Base-by-base conservation (phyloP, 1,284 basidiomycete genomes). In the Marasmius fiardii region DNA sequence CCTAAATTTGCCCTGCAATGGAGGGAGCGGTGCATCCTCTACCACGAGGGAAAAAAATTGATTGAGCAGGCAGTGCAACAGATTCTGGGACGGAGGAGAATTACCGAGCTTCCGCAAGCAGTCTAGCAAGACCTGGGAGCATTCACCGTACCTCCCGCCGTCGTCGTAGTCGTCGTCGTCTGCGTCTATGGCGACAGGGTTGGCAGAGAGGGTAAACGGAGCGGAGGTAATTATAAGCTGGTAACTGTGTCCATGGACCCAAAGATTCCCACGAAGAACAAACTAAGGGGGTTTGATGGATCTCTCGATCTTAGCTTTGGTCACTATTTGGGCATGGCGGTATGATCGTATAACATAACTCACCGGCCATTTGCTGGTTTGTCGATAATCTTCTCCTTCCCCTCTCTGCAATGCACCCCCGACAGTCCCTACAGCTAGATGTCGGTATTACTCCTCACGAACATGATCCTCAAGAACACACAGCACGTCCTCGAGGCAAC, bases 381-480 rank as follows among this genome's bases (percentile, higher is more conserved):
- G 47, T 49, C 47, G 47, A 49, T 49, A 49, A 49, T 49, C 47
- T 49, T 26, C n/a, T 26, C n/a, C 39, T n/a, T 41, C 20, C 39
- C 39, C 47, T 20, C 28, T 20, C n/a, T 31, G 26, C 47, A 49
- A 49, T 49, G 26, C 47, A 49, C 47, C 47, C 47, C 28, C 47
- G 47, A 31, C 47, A 49, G n/a, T 49, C 47, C 26, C 26, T 49
- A 18, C 47, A 49, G 47, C 28, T 49, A 52, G 34, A 43, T 18
- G 37, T 39, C 24, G 35, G 51, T 43, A 28, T 43, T 28, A 6
- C 35, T 24, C 51, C 18, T 31, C 37, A 52, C 37, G 51, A 49
- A 49, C 52, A 53, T 14, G 52, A 53, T 41, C 52, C 52, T 28
- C 41, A 53, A 26, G 52, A 53, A 53, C 43, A 53, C 28, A 53